Base-by-base conservation (phyloP, 1,284 basidiomycete genomes). In the Bjerkandera adusta region DNA sequence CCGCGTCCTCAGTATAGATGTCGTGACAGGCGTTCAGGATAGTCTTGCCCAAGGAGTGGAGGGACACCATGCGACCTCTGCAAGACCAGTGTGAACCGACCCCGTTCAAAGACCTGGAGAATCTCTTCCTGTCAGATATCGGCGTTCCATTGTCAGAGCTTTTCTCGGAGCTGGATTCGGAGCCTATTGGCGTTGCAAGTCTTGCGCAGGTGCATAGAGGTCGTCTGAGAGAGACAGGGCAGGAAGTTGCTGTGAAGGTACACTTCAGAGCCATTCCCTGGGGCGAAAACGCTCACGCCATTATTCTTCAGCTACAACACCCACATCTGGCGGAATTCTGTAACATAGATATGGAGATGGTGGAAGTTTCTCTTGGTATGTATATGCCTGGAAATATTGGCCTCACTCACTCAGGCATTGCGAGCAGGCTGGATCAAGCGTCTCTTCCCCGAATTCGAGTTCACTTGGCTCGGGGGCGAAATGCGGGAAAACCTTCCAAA, bases 151-250 rank as follows among this genome's bases (percentile, higher is more conserved):
- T 90, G 29, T 68, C 69, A 1, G 83, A 86, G 7, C 61, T 87
- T 29, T 91, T 97, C 58, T 79, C 83, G 26, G 82, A 92, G 49
- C 96, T 99, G 62, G 83, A 97, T 56, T 81, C 83, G 3, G 73
- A 75, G n/a, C 96, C 97, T 8, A 89, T 99, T 45, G 97, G 97
- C 5, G 93, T 97, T 7, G 95, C 94, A 4, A 94, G 85, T 60
- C 70, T 99, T 26, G 96, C 95, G 5, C 96, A 99, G 66, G 97
- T 99, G 5, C 97, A 99, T 67, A 79, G 87, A 15, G 97, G 88
- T 0, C 75, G 71, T 5, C 84, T 93, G 55, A 79, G 81, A 41
- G 71, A 79, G 36, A 83, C 85, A 1, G 87, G 89, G 1, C 75
- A 77, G 57, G 68, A 73, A 36, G 92, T 96, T n/a, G 97, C 97